Conservation (phyloP, 768 basidiomycete genomes). For the Pulveroboletus sp. region DNA sequence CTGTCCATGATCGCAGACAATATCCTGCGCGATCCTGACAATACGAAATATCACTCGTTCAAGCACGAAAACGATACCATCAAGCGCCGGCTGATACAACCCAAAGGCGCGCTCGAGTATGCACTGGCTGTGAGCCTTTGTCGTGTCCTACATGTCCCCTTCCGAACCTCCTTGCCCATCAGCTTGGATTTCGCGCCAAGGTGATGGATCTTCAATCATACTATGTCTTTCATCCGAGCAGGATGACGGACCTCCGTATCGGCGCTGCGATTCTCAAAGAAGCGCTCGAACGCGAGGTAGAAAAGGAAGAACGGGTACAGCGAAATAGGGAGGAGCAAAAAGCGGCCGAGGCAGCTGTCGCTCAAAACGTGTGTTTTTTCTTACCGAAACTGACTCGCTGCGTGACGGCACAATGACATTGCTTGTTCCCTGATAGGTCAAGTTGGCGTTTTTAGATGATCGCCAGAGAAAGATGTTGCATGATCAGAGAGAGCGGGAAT, state of each 20-base stretch:
- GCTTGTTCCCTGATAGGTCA: constrained; percentile 64
- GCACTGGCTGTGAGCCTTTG: constrained; percentile 60
- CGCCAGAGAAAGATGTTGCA: constrained; percentile 52
- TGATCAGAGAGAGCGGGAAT: constrained; percentile 60
- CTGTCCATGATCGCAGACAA: constrained; percentile 70
- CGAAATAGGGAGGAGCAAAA: constrained; percentile 56
- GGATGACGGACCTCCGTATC: constrained; percentile 53
- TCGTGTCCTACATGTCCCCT: not conserved
- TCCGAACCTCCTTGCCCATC: not conserved
- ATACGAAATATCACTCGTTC: constrained; percentile 70
- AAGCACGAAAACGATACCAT: constrained; percentile 72
- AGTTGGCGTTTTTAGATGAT: constrained; percentile 77
- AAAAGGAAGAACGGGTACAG: constrained; percentile 46
- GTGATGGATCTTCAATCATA: constrained; percentile 71
- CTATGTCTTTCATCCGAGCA: constrained; percentile 58
- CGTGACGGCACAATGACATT: too few species aligned
- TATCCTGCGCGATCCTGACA: constrained; percentile 67
- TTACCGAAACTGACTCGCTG: too few species aligned
- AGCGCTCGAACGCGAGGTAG: constrained; percentile 48
- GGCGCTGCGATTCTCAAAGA: constrained; percentile 69
- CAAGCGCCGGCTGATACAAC: constrained; percentile 64
- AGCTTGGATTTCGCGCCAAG: constrained; percentile 76
- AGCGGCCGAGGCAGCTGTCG: constrained; percentile 49
- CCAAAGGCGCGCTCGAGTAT: constrained; percentile 74
- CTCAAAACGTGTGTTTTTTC: constrained; percentile 47